Conservation (phyloP, 352 stramenopile species). For the Peronosclerospora sorghi region DNA sequence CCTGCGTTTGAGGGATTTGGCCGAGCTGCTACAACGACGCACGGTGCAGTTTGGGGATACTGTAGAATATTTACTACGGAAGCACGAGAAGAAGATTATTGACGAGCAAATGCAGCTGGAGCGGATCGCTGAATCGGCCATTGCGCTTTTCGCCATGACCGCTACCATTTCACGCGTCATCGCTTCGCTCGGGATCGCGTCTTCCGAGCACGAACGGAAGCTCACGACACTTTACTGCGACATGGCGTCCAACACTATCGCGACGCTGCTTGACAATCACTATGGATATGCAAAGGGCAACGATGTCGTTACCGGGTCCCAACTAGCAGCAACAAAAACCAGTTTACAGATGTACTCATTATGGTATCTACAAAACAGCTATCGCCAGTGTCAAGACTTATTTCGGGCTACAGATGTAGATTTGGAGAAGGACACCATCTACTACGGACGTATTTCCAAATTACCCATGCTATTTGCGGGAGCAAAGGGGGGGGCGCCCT, state of each 20-base stretch:
- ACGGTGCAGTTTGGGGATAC: constrained; percentile 68
- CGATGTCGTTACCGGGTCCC: no score
- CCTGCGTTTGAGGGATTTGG: constrained; percentile 40
- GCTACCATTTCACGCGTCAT: constrained; percentile 75
- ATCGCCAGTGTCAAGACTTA: no score
- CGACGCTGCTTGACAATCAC: constrained; percentile 39
- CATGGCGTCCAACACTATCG: constrained; percentile 54
- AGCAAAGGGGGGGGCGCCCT: no score
- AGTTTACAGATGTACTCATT: no score
- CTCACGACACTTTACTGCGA: constrained; percentile 76
- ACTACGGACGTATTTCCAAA: no score
- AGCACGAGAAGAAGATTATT: constrained; percentile 83
- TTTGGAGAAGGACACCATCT: no score
- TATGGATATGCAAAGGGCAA: no score
- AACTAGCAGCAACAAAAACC: no score
- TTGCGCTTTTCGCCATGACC: constrained; percentile 77
- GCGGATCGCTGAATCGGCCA: constrained; percentile 73
- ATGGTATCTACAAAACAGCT: no score
- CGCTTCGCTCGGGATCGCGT: constrained; percentile 43
- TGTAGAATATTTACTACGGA: constrained; percentile 65
- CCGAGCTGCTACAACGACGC: constrained; percentile 53
- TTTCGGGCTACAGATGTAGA: no score
- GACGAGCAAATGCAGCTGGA: constrained; percentile 82
- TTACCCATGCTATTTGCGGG: no score
- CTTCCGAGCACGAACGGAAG: constrained; percentile 63